Evolutionary conservation across 2,329 filamentous ascomycete genomes (phyloP).

Genomic region (Didymella exigua): DNA sequence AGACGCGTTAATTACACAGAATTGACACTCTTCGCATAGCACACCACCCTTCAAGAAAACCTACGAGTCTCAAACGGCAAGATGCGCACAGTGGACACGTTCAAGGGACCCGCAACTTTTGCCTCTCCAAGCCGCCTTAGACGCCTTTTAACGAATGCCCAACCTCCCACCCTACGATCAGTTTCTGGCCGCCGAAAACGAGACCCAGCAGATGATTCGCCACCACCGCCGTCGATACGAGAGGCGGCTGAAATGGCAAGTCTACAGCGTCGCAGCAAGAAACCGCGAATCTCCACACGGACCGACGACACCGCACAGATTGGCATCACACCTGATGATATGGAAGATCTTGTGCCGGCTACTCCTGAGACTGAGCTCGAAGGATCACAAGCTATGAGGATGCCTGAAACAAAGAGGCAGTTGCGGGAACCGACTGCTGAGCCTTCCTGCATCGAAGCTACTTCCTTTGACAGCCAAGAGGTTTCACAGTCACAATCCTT

Average conservation of each 20-base stretch:
- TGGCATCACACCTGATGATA: slow-evolving; percentile 40
- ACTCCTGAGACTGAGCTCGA: slow-evolving; percentile 48
- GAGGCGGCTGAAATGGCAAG: slow-evolving; percentile 59
- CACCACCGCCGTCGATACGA: slow-evolving; percentile 60
- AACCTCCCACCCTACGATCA: slow-evolving; percentile 30
- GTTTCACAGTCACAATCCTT: slow-evolving; percentile 30
- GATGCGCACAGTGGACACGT: slow-evolving; percentile 49
- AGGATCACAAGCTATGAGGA: slow-evolving; percentile 28
- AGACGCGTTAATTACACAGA: slow-evolving; percentile 11
- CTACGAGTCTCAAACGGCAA: slow-evolving; percentile 56
- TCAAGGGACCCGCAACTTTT: slow-evolving; percentile 50
- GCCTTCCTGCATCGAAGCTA: slow-evolving; percentile 26
- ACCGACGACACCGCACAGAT: slow-evolving; percentile 28
- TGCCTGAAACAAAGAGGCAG: slow-evolving; percentile 30
- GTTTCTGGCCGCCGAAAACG: slow-evolving; percentile 52
- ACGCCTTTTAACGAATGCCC: slow-evolving; percentile 33
- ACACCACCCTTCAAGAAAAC: slow-evolving; percentile 52
- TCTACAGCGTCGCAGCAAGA: slow-evolving; percentile 57
- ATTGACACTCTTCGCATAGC: slow-evolving; percentile 44
- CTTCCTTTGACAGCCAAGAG: slow-evolving; percentile 20
- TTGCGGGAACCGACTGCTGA: slow-evolving; percentile 34
- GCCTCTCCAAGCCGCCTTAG: slow-evolving; percentile 48
- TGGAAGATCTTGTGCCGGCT: slow-evolving; percentile 42
- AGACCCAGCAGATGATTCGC: slow-evolving; percentile 41
- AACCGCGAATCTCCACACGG: slow-evolving; percentile 49